These are phyloP conservation scores for Phaffia australis DNA, from an alignment of 768 basidiomycete species.

Conservation along the genomic window DNA sequence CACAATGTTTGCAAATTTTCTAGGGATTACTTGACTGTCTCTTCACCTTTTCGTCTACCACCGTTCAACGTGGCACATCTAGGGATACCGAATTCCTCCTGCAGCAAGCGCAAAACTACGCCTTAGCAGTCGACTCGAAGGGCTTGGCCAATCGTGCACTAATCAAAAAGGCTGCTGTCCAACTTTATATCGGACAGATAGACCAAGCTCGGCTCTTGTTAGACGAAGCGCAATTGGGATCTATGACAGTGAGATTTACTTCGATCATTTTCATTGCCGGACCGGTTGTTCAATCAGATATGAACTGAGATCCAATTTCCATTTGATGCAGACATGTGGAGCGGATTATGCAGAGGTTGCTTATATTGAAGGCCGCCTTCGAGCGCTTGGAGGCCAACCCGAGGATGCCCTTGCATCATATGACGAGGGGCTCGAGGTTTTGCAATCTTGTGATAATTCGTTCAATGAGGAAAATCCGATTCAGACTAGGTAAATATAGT, in stretches of 20 bases:
- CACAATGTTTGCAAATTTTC: not conserved
- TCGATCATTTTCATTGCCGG: not conserved
- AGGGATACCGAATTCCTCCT: slow-evolving; percentile 78
- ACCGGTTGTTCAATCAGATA: no score
- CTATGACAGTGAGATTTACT: not conserved
- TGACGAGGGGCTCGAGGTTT: not conserved
- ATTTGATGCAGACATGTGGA: not conserved
- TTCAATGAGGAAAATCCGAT: no score
- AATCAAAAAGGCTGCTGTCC: slow-evolving; percentile 57
- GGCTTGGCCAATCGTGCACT: slow-evolving; percentile 56
- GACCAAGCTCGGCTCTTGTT: slow-evolving; percentile 14
- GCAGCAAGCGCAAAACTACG: slow-evolving; percentile 63
- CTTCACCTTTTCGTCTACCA: slow-evolving; percentile 54
- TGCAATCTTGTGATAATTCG: not conserved
- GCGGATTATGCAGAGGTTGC: slow-evolving; percentile 1
- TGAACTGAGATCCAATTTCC: not conserved
- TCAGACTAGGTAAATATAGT: no score
- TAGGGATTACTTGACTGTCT: slow-evolving; percentile 54
- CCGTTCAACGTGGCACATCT: slow-evolving; percentile 64
- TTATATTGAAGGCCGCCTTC: not conserved
- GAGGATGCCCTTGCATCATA: not conserved
- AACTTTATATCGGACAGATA: slow-evolving; percentile 50
- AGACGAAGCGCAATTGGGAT: not conserved
- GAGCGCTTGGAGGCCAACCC: not conserved
- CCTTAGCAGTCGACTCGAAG: slow-evolving; percentile 56